These are phyloP conservation scores for Haberlea rhodopensis DNA, from an alignment of 257 asterid species.

Conservation along the genomic window DNA sequence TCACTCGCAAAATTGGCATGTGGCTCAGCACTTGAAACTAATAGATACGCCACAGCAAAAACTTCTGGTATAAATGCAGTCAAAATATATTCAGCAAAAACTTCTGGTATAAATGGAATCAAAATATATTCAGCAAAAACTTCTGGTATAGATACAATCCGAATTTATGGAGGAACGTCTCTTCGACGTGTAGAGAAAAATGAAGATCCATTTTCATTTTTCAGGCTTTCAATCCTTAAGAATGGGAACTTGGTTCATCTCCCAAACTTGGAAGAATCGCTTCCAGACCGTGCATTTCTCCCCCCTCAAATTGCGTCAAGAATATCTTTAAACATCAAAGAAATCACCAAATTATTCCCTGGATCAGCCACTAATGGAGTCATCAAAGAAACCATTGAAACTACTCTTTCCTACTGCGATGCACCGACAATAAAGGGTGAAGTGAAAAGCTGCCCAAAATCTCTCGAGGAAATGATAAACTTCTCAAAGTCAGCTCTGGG, in stretches of 20 bases:
- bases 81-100: no score
- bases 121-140: no score
- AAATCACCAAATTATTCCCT: constrained; percentile 27
- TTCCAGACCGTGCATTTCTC: constrained; percentile 41
- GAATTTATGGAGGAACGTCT: no score
- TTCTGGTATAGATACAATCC: no score
- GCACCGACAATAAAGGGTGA: no score
- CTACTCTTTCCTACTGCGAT: no score
- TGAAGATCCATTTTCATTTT: constrained; percentile 35
- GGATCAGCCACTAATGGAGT: no score
- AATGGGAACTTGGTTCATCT: constrained; percentile 34
- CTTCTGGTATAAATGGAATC: no score
- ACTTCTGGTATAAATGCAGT: neutral
- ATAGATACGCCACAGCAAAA: neutral
- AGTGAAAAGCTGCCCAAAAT: no score
- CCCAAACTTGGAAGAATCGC: constrained; percentile 28
- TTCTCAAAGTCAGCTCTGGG: no score
- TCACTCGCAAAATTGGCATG: constrained; percentile 30
- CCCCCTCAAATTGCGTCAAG: constrained; percentile 35
- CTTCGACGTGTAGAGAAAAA: neutral
- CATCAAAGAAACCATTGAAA: no score
- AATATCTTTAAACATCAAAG: constrained; percentile 11
- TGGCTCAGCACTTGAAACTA: neutral
- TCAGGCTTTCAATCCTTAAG: constrained; percentile 32
- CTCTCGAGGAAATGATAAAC: no score